Evolutionary conservation across 805 yeast species (phyloP).

Genomic region (Spathaspora passalidarum): DNA sequence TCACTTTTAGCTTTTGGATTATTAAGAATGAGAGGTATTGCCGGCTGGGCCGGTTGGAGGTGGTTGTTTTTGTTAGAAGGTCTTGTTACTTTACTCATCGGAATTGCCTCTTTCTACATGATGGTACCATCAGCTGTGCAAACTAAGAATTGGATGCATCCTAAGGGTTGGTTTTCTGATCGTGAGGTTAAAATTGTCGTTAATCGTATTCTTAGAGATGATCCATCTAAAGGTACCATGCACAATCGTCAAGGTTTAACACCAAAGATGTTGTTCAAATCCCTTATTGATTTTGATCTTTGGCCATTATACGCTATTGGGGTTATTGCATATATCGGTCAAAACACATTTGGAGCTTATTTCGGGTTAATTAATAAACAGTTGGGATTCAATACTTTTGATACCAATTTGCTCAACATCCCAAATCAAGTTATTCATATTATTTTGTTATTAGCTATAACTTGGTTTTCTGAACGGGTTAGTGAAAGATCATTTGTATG

Average conservation of each 20-base stretch:
- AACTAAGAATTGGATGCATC: constrained; percentile 46
- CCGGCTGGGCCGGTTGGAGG: constrained; percentile 54
- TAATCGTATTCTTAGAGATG: constrained; percentile 58
- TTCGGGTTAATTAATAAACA: constrained; percentile 12
- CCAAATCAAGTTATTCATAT: constrained; percentile 28
- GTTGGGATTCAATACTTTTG: constrained; percentile 21
- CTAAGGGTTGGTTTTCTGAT: constrained; percentile 47
- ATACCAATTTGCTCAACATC: constrained; percentile 21
- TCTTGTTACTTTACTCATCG: constrained; percentile 49
- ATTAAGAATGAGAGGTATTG: constrained; percentile 44
- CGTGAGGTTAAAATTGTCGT: constrained; percentile 57
- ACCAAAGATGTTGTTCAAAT: constrained; percentile 32
- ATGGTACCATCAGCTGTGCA: constrained; percentile 56
- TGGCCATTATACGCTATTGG: constrained; percentile 36
- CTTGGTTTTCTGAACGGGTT: constrained; percentile 34
- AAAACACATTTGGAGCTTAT: constrained; percentile 13
- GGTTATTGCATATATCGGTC: constrained; percentile 23
- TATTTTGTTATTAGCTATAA: constrained; percentile 28
- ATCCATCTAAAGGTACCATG: constrained; percentile 62
- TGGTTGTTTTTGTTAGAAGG: constrained; percentile 67
- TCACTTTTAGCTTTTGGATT: constrained; percentile 50
- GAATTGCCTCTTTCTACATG: constrained; percentile 36
- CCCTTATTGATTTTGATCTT: constrained; percentile 48
- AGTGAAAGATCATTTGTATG: constrained; percentile 18
- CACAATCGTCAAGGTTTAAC: constrained; percentile 57